Percentiles rank a stretch among this genome's conserved stretches.
Conservation (phyloP, 2,329 filamentous ascomycete species). For the Aspergillus phoenicis region DNA sequence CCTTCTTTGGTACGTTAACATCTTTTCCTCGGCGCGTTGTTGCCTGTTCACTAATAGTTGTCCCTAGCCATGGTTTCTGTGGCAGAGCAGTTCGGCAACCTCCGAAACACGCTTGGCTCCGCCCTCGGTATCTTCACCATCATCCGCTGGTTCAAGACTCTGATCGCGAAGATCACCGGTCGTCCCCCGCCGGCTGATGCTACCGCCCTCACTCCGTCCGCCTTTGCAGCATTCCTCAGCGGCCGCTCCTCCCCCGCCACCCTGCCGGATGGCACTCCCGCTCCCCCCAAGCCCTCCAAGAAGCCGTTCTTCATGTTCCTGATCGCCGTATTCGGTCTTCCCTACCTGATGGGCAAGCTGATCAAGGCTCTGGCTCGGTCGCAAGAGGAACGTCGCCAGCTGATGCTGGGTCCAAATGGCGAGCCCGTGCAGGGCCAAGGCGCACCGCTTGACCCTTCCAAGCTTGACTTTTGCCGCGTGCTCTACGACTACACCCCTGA, state of each 20-base stretch:
- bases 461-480: conserved; percentile 94
- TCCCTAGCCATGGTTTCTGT: conserved; percentile 90
- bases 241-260: conserved; percentile 53
- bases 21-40: background rate
- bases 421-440: conserved; percentile 35
- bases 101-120: conserved; percentile 90
- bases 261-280: conserved; percentile 67
- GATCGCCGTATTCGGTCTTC: conserved; percentile 88
- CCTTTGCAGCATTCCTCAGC: conserved; percentile 87
- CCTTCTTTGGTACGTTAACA: conserved; percentile 82
- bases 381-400: conserved; percentile 69
- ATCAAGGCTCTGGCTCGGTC: conserved; percentile 81
- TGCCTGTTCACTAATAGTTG: conserved; percentile 4
- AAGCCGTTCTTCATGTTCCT: conserved; percentile 97
- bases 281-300: conserved; percentile 74
- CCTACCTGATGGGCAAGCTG: conserved; percentile 95
- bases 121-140: conserved; percentile 94
- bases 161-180: conserved; percentile 89
- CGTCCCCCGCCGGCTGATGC: conserved; percentile 86
- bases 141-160: conserved; percentile 89
- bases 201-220: conserved; percentile 81
- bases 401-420: conserved; percentile 56
- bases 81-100: conserved; percentile 92
- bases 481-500: conserved; percentile 93
- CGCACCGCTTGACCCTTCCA: conserved; percentile 75